Conservation (phyloP, 2,329 filamentous ascomycete species). For the Fusarium dlaminii region DNA sequence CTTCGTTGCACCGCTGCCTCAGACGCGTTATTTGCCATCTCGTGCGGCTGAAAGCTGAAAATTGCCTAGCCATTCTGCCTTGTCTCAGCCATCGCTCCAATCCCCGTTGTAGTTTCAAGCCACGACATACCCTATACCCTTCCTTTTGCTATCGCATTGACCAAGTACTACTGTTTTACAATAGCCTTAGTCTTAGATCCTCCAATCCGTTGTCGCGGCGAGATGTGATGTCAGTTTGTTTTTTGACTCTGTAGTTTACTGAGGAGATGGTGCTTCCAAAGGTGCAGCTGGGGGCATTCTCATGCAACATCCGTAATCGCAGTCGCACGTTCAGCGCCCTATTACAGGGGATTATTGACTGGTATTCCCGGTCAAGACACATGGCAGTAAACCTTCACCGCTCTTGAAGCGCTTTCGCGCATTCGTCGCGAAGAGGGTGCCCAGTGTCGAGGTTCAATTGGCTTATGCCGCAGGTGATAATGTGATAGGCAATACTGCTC, state of each 20-base stretch:
- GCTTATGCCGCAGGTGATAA: not conserved
- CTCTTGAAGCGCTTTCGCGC: not conserved
- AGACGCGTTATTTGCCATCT: not conserved
- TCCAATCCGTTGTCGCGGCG: no score
- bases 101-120: not conserved
- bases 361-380: not conserved
- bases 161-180: no score
- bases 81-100: not conserved
- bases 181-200: no score
- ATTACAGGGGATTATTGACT: no score
- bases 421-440: not conserved
- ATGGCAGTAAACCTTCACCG: not conserved
- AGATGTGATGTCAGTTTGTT: no score
- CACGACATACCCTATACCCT: not conserved
- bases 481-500: not conserved
- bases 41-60: not conserved
- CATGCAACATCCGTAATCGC: no score
- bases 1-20: accelerated
- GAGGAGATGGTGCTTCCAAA: no score
- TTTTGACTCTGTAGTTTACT: no score
- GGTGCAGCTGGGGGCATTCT: no score
- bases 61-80: not conserved
- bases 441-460: not conserved
- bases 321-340: no score
- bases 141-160: no score